Percentiles rank a stretch among this genome's conserved stretches.
Evolutionary conservation across 495 filamentous ascomycete species (phyloP).

Genomic region (Podospora appendiculata): DNA sequence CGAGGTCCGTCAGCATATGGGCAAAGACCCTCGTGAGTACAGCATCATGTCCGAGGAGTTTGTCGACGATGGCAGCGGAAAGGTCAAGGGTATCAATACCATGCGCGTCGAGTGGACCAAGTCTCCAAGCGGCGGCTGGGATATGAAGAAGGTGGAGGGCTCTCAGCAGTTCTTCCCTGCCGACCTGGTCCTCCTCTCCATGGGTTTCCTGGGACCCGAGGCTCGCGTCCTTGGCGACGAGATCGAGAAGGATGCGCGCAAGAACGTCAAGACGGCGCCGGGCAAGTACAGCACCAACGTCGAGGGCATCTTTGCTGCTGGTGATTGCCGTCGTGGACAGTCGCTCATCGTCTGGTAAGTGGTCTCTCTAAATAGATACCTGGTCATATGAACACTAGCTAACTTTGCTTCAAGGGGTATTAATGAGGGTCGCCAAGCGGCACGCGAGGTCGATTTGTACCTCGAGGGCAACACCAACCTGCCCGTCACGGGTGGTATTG

Average conservation of each 20-base stretch:
- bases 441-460: conserved; percentile 88
- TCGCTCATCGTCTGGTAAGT: conserved; percentile 95
- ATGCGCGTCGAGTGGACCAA: conserved; percentile 97
- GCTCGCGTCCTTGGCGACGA: conserved; percentile 77
- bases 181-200: conserved; percentile 91
- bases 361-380: background rate
- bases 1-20: conserved; percentile 95
- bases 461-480: conserved; percentile 75
- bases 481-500: conserved; percentile 90
- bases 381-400: too few relatives aligned
- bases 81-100: conserved; percentile 96
- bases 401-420: conserved; percentile 62
- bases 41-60: conserved; percentile 99
- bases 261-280: conserved; percentile 95
- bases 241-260: conserved; percentile 86
- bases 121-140: conserved; percentile 85
- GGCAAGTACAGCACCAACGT: conserved; percentile 87
- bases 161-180: conserved; percentile 97
- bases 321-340: conserved; percentile 94
- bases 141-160: conserved; percentile 97
- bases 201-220: conserved; percentile 98
- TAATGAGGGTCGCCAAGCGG: conserved; percentile 93
- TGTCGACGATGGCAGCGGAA: conserved; percentile 80
- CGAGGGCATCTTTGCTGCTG: conserved; percentile 86
- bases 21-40: conserved; percentile 95